Evolutionary conservation across 2,329 filamentous ascomycete species (phyloP).

Genomic region (Arthroderma sp.): DNA sequence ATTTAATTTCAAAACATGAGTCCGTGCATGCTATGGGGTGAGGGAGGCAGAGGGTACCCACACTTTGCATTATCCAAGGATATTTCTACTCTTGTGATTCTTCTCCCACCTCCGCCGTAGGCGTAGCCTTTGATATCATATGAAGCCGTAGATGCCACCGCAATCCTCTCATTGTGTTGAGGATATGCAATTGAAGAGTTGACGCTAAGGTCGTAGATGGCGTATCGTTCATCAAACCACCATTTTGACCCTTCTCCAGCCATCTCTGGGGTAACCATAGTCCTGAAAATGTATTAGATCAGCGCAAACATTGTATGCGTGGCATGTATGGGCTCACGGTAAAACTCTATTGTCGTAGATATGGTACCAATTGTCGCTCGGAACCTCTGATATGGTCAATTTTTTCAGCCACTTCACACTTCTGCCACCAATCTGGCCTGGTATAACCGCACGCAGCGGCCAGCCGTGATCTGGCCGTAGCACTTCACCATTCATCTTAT

Average conservation of each 20-base stretch:
- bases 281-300: constrained; percentile 28
- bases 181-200: constrained; percentile 76
- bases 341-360: constrained; percentile 86
- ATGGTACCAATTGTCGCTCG: constrained; percentile 91
- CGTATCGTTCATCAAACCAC: constrained; percentile 83
- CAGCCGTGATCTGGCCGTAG: constrained; percentile 76
- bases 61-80: constrained; percentile 68
- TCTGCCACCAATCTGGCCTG: constrained; percentile 80
- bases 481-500: constrained; percentile 79
- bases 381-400: constrained; percentile 61
- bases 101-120: constrained; percentile 74
- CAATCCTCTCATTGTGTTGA: constrained; percentile 58
- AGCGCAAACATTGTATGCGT: constrained; percentile 3
- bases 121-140: constrained; percentile 71
- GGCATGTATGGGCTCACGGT: constrained; percentile 35
- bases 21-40: not conserved
- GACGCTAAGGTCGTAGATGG: constrained; percentile 80
- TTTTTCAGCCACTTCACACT: constrained; percentile 88
- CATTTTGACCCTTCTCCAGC: constrained; percentile 58
- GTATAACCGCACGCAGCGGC: constrained; percentile 69
- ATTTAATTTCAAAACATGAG: not conserved
- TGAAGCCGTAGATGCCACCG: constrained; percentile 34
- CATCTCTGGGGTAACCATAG: constrained; percentile 70
- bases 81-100: constrained; percentile 70
- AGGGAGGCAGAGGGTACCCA: constrained; percentile 11